phyloP scores from a whole-genome alignment of 352 stramenopile genomes.

The Elongisporangium anandrum region DNA sequence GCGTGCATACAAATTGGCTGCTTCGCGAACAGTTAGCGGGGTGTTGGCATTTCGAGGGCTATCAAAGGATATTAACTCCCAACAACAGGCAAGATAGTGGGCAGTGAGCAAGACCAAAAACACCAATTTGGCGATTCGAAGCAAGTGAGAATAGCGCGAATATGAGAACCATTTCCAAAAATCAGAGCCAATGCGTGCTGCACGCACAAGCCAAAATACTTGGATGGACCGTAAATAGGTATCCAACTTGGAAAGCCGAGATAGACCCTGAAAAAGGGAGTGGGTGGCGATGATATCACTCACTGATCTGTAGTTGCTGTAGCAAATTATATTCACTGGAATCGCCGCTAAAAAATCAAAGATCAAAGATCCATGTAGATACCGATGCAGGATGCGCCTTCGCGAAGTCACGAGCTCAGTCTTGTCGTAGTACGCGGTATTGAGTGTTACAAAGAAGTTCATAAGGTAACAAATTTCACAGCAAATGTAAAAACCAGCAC shows the following conservation, averaged over 20 bases:
- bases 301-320: neutral
- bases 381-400: neutral
- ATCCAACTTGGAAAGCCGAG: neutral
- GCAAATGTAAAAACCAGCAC: neutral
- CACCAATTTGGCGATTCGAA: slow-evolving; percentile 34
- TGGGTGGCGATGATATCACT: neutral
- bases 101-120: slow-evolving; percentile 31
- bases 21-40: neutral
- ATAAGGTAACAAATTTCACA: neutral
- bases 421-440: neutral
- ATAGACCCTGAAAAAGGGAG: neutral
- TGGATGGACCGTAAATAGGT: slow-evolving; percentile 8
- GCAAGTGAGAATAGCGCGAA: slow-evolving; percentile 31
- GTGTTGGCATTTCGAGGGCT: neutral
- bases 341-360: neutral
- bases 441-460: neutral
- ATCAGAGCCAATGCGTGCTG: slow-evolving; percentile 7
- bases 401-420: neutral
- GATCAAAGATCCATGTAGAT: neutral
- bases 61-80: slow-evolving; percentile 25
- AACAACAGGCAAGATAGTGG: slow-evolving; percentile 50
- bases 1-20: neutral
- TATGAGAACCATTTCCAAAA: slow-evolving; percentile 36
- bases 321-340: neutral
- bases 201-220: slow-evolving; percentile 12